Evolutionary conservation across 768 basidiomycete species (phyloP), one percentile per base, ranked within the genome.

Genomic region (Lactifluus subvellereus): DNA sequence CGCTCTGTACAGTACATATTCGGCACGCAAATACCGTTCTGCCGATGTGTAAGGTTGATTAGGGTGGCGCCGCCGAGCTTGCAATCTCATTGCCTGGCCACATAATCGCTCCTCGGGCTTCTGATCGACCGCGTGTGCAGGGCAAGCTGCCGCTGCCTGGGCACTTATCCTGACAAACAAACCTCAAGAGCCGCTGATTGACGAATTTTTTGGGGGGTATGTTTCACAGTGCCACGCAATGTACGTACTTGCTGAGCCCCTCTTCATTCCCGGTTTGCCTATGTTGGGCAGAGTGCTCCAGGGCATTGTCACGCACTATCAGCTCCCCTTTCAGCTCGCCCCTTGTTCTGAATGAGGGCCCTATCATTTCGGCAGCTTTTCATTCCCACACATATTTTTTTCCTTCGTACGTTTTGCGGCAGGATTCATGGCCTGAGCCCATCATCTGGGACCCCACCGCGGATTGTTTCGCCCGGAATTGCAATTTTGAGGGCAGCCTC

Each of bases 261-360:
- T 56, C 58, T 64, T 60, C 58, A 55, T 64, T 37, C 40, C 54
- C 58, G 54, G 54, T 55, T 54, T 49, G 38, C 62, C 62, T 8
- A 35, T 54, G 47, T 49, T 30, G 57, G 62, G 45, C 33, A 59
- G 47, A 43, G 13, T 55, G 53, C 58, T 57, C 54, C 52, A 54
- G 13, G 43, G 58, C 14, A 50, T 45, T 37, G 54, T 60, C 63
- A 55, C 48, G n/a, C 40, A 22, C 8, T 16, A 20, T 64, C 49
- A 57, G 33, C 27, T 47, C n/a, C 61, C 16, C 20, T 50, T 51
- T 45, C 59, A 47, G 35, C 59, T 55, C 49, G 40, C 48, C 27
- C 45, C 52, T 37, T 40, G 45, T 45, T 51, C n/a, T 30, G 62
- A 38, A 53, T 45, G 55, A 32, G 33, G 50, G 38, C 10, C 56